Conservation (phyloP, 352 stramenopile genomes). For the Globisporangium canariense region DNA sequence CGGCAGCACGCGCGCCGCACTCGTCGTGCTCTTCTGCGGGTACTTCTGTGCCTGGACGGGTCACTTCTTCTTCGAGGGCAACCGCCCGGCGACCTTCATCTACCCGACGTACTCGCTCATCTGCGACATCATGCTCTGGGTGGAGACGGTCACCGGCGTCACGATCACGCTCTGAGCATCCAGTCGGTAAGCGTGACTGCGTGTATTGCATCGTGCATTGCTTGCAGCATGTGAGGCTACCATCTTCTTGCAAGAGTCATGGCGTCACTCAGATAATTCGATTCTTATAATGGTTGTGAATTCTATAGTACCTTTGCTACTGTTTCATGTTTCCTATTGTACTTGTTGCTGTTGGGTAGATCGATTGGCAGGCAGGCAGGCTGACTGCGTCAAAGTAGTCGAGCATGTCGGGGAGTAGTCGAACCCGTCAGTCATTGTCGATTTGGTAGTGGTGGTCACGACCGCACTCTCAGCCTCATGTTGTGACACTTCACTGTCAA, state of each 20-base stretch:
- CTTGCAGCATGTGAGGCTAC: too few relatives aligned
- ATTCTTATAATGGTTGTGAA: not conserved
- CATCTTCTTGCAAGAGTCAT: too few relatives aligned
- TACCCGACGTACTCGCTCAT: slow-evolving; percentile 67
- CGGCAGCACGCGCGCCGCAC: slow-evolving; percentile 20
- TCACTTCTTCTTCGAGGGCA: slow-evolving; percentile 65
- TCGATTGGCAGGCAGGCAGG: slow-evolving; percentile 50
- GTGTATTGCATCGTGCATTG: not conserved
- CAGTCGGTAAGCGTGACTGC: not conserved
- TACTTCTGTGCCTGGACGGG: slow-evolving; percentile 66
- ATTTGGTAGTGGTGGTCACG: not conserved
- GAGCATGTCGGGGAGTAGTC: slow-evolving; percentile 50
- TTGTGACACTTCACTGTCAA: not conserved
- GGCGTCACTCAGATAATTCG: too few relatives aligned
- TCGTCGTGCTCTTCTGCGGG: slow-evolving; percentile 27
- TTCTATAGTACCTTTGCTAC: too few relatives aligned
- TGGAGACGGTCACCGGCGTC: slow-evolving; percentile 35
- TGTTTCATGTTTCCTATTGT: not conserved
- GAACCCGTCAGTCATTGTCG: not conserved
- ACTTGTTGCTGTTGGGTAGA: slow-evolving; percentile 25
- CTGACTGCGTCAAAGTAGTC: slow-evolving; percentile 74
- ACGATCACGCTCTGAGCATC: slow-evolving; percentile 27
- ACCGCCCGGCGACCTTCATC: slow-evolving; percentile 60
- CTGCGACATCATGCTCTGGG: slow-evolving; percentile 59
- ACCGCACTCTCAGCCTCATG: not conserved